Percentiles rank a stretch among this genome's conserved stretches.
These are phyloP conservation scores for Skeletonema marinoi DNA, from an alignment of 108 stramenopile genomes.

Conservation along the genomic window DNA sequence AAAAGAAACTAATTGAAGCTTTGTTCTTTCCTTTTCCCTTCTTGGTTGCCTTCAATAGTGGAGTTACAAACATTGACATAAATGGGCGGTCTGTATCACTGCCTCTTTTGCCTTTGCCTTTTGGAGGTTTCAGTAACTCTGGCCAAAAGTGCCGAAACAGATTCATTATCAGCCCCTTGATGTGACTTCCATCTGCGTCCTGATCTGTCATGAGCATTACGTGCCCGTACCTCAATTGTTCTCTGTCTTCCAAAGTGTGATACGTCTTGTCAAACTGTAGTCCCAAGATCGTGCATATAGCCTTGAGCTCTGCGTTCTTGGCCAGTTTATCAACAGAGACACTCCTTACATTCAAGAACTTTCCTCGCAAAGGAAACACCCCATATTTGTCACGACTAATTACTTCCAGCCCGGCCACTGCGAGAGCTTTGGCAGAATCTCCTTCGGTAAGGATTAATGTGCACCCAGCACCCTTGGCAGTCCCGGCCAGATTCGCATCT, in stretches of 20 bases:
- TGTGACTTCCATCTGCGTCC: constrained; percentile 91
- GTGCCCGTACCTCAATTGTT: constrained; percentile 85
- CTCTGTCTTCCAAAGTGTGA: constrained; percentile 62
- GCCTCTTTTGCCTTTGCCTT: constrained; percentile 24
- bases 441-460: constrained; percentile 99
- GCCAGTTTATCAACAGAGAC: constrained; percentile 82
- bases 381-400: constrained; percentile 95
- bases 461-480: constrained; percentile 56
- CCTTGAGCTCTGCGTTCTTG: constrained; percentile 95
- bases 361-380: constrained; percentile 98
- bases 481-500: constrained; percentile 92
- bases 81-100: constrained; percentile 53
- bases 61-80: constrained; percentile 88
- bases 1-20: constrained; percentile 74
- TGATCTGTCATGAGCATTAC: constrained; percentile 96
- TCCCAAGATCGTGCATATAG: constrained; percentile 81
- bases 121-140: constrained; percentile 64
- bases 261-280: constrained; percentile 88
- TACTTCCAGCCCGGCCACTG: constrained; percentile 95
- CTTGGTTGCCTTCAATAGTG: constrained; percentile 83
- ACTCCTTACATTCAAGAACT: constrained; percentile 97
- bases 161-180: constrained; percentile 94
- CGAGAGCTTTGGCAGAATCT: constrained; percentile 98
- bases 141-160: constrained; percentile 94
- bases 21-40: constrained; percentile 51